These are phyloP conservation scores for Hordeum vulgare DNA, from an alignment of 176 grass and related monocot genomes.

Conservation along the genomic window DNA sequence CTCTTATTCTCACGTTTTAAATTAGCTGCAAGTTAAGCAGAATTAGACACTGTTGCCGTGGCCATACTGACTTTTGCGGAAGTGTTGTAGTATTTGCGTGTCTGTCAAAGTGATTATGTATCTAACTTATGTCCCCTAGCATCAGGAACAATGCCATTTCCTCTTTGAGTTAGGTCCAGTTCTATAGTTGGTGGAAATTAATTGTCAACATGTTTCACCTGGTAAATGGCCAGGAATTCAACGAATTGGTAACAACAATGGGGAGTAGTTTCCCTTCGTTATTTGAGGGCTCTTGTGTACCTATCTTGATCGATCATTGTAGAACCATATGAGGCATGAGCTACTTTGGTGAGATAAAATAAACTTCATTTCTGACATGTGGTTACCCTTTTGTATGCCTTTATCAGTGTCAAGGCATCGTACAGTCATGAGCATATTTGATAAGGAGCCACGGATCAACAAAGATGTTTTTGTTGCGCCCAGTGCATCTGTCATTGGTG, in stretches of 20 bases:
- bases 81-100: neutral
- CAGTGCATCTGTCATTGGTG: slow-evolving; percentile 82
- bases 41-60: neutral
- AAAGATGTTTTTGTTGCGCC: slow-evolving; percentile 94
- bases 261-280: neutral
- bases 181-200: neutral
- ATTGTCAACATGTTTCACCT: neutral
- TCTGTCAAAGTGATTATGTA: neutral
- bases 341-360: neutral
- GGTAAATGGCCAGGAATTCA: neutral
- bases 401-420: slow-evolving; percentile 86
- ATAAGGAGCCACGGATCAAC: slow-evolving; percentile 70
- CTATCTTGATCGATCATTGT: neutral
- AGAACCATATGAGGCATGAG: neutral
- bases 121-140: neutral
- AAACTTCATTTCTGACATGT: neutral
- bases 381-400: neutral
- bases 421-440: slow-evolving; percentile 80
- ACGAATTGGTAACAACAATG: neutral
- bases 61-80: neutral
- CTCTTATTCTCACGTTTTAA: neutral
- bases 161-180: neutral
- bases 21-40: neutral
- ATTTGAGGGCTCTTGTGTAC: neutral
- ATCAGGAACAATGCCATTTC: neutral